A percentile compares a stretch with the other conserved stretches of the same genome.
Conservation (phyloP, 768 basidiomycete species). For the Suillus tomentosus region DNA sequence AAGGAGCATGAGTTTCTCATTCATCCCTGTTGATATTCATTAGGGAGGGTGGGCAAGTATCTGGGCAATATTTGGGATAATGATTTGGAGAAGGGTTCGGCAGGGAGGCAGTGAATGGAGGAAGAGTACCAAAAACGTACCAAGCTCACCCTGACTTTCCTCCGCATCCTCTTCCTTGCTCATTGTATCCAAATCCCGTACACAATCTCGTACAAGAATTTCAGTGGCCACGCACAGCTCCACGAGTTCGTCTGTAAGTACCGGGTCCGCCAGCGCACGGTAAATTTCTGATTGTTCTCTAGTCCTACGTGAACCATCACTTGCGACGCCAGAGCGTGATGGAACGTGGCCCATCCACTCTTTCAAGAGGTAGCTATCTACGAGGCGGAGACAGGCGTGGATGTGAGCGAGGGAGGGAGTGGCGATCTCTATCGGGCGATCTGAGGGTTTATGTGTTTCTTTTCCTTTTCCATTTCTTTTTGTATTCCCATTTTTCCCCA, state of each 20-base stretch:
- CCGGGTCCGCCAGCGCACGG: not conserved
- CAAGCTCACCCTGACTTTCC: not conserved
- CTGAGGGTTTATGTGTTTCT: not conserved
- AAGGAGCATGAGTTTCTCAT: not conserved
- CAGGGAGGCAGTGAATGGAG: not conserved
- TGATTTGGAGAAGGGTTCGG: not conserved
- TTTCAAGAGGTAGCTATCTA: conserved; percentile 65
- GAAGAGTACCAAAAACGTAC: not conserved
- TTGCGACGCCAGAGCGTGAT: conserved; percentile 10
- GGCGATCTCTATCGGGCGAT: conserved; percentile 1
- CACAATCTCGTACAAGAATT: not conserved
- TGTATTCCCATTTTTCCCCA: not conserved
- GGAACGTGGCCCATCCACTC: conserved; percentile 44
- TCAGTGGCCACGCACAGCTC: conserved; percentile 6
- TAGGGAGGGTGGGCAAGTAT: not conserved
- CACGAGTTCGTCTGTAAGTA: not conserved
- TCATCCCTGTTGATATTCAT: not conserved
- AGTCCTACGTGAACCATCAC: conserved; percentile 16
- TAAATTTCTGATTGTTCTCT: conserved; percentile 12
- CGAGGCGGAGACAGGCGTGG: conserved; percentile 55
- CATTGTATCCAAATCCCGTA: not conserved
- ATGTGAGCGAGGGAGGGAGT: conserved; percentile 46
- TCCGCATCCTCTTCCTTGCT: not conserved
- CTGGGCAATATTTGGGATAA: not conserved
- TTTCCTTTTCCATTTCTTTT: not conserved